Evolutionary conservation across 83 land plant genomes (phyloP).

Genomic region (Larix sibirica): DNA sequence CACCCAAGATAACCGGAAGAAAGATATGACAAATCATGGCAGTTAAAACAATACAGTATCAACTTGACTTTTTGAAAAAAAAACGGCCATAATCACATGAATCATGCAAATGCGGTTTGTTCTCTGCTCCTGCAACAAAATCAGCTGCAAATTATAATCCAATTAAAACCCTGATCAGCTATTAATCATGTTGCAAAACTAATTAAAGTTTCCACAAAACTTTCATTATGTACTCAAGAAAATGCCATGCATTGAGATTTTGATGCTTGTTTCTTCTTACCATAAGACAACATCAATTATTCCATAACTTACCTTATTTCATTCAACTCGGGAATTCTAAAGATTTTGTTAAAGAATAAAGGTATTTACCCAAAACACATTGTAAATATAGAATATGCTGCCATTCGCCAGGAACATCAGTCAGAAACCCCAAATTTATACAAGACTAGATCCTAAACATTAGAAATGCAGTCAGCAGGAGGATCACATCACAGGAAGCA

Average conservation of each 20-base stretch:
- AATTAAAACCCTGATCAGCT: not conserved
- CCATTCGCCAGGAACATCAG: too few relatives aligned
- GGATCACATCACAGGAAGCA: too few relatives aligned
- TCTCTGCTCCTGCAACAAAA: not conserved
- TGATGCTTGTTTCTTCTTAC: not conserved
- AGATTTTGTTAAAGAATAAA: too few relatives aligned
- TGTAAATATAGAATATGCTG: too few relatives aligned
- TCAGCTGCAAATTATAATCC: not conserved
- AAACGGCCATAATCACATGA: not conserved
- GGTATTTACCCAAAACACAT: too few relatives aligned
- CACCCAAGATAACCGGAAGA: not conserved
- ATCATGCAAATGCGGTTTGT: not conserved
- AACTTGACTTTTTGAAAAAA: not conserved
- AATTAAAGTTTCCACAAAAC: not conserved
- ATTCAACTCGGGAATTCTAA: not conserved
- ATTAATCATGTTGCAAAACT: not conserved
- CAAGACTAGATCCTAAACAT: too few relatives aligned
- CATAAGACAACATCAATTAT: not conserved
- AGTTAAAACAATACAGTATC: not conserved
- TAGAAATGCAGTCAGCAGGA: too few relatives aligned
- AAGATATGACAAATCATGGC: slow-evolving; percentile 3
- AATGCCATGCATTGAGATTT: not conserved
- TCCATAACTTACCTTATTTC: not conserved
- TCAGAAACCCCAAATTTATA: too few relatives aligned
- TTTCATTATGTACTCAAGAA: not conserved